phyloP scores from a whole-genome alignment of 441 rosid genomes.

The Adansonia gregorii region DNA sequence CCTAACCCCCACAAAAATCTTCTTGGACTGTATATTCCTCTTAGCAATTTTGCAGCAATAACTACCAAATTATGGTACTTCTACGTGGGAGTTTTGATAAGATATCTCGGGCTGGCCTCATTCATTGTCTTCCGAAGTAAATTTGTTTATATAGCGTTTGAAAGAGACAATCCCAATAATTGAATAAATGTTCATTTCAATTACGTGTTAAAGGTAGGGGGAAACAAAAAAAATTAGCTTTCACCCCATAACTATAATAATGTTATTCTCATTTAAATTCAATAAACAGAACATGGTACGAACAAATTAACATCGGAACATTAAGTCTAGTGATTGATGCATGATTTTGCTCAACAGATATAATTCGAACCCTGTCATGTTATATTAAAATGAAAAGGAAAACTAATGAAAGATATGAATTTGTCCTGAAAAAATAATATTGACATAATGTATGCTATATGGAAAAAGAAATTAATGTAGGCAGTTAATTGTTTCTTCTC shows the following conservation, averaged over 20 bases:
- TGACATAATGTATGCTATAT: neutral
- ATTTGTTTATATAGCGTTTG: neutral
- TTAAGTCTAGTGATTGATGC: neutral
- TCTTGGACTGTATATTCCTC: neutral
- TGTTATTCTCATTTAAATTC: neutral
- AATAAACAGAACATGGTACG: neutral
- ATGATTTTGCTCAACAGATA: neutral
- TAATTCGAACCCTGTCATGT: too few species aligned
- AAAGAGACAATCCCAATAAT: conserved; percentile 9
- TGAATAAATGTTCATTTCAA: neutral
- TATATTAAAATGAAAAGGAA: too few species aligned
- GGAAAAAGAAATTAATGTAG: neutral
- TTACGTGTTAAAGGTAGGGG: neutral
- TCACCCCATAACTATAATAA: neutral
- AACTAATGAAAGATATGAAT: neutral
- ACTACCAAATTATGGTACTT: conserved; percentile 12
- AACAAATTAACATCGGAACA: neutral
- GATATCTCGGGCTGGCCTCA: neutral
- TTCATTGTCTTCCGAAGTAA: neutral
- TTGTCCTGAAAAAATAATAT: neutral
- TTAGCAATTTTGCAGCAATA: neutral
- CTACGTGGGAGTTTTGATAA: neutral
- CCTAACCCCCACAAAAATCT: conserved; percentile 17
- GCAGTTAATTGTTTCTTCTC: neutral
- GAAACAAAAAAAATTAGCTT: neutral